phyloP scores from a whole-genome alignment of 257 asterid genomes.

The Dorcoceras hygrometricum region DNA sequence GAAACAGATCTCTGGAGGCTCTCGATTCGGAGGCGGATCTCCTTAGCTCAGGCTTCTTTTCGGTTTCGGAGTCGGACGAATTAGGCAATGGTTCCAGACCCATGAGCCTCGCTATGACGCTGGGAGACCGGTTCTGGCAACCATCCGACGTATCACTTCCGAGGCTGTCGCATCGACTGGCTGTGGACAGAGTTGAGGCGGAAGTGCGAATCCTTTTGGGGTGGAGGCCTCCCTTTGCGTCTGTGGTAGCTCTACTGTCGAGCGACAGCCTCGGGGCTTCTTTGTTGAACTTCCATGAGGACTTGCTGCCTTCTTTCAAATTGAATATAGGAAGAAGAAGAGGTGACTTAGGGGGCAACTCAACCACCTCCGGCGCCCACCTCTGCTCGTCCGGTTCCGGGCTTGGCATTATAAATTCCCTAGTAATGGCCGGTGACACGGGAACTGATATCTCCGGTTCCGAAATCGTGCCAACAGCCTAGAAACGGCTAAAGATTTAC shows the following conservation, averaged over 20 bases:
- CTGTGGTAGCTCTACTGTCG: slow-evolving; percentile 92
- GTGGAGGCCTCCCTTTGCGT: slow-evolving; percentile 79
- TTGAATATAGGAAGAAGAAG: slow-evolving; percentile 48
- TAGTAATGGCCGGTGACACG: slow-evolving; percentile 40
- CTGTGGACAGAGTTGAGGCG: slow-evolving; percentile 31
- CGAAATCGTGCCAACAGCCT: slow-evolving; percentile 49
- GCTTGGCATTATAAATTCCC: slow-evolving; percentile 35
- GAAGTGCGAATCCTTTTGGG: slow-evolving; percentile 70
- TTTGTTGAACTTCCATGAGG: slow-evolving; percentile 76
- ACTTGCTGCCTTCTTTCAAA: slow-evolving; percentile 53
- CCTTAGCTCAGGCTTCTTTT: slow-evolving; percentile 61
- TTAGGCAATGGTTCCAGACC: slow-evolving; percentile 77
- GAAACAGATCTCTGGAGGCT: slow-evolving; percentile 69
- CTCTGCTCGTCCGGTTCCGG: slow-evolving; percentile 28
- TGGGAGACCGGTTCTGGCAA: slow-evolving; percentile 54
- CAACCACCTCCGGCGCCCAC: slow-evolving; percentile 24
- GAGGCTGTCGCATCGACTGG: slow-evolving; percentile 32
- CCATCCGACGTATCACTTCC: slow-evolving; percentile 42
- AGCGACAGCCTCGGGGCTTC: slow-evolving; percentile 89
- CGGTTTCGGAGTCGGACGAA: slow-evolving; percentile 39
- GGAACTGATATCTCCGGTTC: slow-evolving; percentile 56
- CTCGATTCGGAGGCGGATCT: slow-evolving; percentile 94
- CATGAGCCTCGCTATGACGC: slow-evolving; percentile 89
- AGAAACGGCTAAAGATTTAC: not conserved
- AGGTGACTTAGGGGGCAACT: slow-evolving; percentile 51